Conservation (phyloP, 2,329 filamentous ascomycete species). For the Cladophialophora carrionii region DNA sequence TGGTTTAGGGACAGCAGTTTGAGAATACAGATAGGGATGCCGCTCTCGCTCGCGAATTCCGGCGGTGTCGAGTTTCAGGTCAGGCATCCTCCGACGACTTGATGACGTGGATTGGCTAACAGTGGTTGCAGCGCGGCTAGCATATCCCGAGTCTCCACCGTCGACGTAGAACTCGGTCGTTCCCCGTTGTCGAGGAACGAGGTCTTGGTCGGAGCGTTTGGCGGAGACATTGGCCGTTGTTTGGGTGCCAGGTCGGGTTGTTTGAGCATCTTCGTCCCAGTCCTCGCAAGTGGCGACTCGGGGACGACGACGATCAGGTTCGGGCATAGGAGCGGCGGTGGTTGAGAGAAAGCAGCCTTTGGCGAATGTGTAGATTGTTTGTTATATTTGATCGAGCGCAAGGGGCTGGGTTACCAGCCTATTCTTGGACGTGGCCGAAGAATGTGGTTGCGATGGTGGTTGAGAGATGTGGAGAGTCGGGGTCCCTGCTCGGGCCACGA, state of each 20-base stretch:
- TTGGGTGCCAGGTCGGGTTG: slow-evolving; percentile 52
- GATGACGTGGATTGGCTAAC: slow-evolving; percentile 56
- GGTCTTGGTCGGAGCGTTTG: slow-evolving; percentile 53
- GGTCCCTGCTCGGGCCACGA: background rate
- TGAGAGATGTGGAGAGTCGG: slow-evolving; percentile 7
- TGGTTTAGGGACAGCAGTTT: slow-evolving; percentile 14
- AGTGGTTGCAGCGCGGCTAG: slow-evolving; percentile 60
- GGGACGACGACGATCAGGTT: slow-evolving; percentile 40
- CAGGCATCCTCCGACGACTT: slow-evolving; percentile 48
- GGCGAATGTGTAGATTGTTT: background rate
- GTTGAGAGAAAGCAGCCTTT: background rate
- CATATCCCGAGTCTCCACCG: slow-evolving; percentile 66
- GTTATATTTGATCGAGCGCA: background rate
- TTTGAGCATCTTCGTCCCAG: slow-evolving; percentile 52
- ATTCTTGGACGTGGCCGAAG: slow-evolving; percentile 10
- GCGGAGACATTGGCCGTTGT: slow-evolving; percentile 56
- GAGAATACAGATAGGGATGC: slow-evolving; percentile 29
- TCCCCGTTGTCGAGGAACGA: slow-evolving; percentile 34
- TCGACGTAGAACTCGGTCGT: slow-evolving; percentile 48
- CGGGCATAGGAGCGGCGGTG: slow-evolving; percentile 34
- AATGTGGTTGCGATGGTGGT: slow-evolving; percentile 12
- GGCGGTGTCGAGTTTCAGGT: slow-evolving; percentile 45
- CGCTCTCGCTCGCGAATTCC: slow-evolving; percentile 38
- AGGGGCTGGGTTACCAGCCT: slow-evolving; percentile 12
- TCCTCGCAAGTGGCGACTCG: slow-evolving; percentile 54